Base-by-base conservation (phyloP, 2,329 filamentous ascomycete species). In the Huntiella abstrusa region DNA sequence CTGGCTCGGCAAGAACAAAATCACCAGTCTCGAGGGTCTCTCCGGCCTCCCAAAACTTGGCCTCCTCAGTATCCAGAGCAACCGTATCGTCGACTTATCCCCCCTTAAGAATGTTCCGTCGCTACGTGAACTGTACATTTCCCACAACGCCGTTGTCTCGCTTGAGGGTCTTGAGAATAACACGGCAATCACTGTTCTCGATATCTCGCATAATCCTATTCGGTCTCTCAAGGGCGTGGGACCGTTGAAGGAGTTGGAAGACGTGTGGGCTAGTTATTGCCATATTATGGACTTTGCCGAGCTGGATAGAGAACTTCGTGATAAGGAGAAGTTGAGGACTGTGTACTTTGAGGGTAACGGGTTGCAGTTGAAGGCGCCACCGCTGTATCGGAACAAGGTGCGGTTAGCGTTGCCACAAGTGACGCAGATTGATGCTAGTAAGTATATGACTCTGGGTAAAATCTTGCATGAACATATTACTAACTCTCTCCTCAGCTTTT, bases 291-390 rank as follows among this genome's bases (percentile, higher is more conserved):
- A 83, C 58, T 93, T 96, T 56, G 67, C 69, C 38, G 87, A 96
- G 56, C 73, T 96, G 3, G 82, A 95, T 63, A 72, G 70, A 47
- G 73, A 83, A 54, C 63, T 98, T 52, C 70, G 64, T 45, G 81
- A 91, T 57, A 95, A 94, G 66, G 67, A 82, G 57, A 66, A 78
- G 34, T 63, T 96, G 54, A 76, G 79, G 50, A 95, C 91, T 1
- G 88, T 98, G 8, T 98, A 98, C 59, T 92, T 98, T 53, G 91
- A 98, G 59, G 87, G 86, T 1, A 95, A 93, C 56, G 88, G 87
- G 19, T 61, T 98, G 54, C 91, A 98, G 64, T 68, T 77, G 51
- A 72, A 71, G 46, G 75, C 73, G 4, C 82, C 83, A n/a, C 83
- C 83, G 1, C 63, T 95, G 51, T 98, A 98, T 62, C 70, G 91